Conservation (phyloP, 768 basidiomycete species). For the Fomitopsis pulvina region DNA sequence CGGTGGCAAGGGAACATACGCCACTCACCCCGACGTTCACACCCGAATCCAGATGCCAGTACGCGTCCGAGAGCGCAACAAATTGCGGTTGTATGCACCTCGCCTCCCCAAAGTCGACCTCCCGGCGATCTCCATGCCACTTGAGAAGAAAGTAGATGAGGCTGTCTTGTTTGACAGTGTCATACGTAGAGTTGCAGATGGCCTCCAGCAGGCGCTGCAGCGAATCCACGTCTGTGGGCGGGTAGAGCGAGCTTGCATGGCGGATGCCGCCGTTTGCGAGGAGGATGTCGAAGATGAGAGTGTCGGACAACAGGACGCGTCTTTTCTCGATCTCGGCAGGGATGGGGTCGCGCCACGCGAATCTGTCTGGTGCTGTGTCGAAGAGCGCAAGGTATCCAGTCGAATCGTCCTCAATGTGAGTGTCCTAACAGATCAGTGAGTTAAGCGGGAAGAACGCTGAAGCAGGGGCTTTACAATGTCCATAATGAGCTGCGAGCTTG, state of each 20-base stretch:
- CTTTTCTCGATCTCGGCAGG: constrained; percentile 56
- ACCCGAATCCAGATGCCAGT: constrained; percentile 76
- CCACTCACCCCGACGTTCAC: constrained; percentile 53
- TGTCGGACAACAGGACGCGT: constrained; percentile 52
- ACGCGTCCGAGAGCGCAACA: constrained; percentile 69
- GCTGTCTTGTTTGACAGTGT: constrained; percentile 74
- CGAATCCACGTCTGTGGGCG: constrained; percentile 49
- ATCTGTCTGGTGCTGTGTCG: constrained; percentile 41
- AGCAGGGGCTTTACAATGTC: neutral
- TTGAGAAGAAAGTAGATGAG: constrained; percentile 77
- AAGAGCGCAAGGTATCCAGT: constrained; percentile 27
- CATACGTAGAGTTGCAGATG: constrained; percentile 58
- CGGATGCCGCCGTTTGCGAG: constrained; percentile 57
- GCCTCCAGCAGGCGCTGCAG: constrained; percentile 55
- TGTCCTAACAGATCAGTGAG: neutral
- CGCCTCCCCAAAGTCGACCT: constrained; percentile 41
- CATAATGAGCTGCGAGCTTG: neutral
- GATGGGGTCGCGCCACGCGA: constrained; percentile 52
- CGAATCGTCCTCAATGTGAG: neutral
- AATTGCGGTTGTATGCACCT: constrained; percentile 74
- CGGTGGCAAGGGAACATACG: neutral
- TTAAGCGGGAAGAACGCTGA: neutral
- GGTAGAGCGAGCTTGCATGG: constrained; percentile 54
- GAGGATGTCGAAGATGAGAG: constrained; percentile 70
- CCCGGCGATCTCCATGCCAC: constrained; percentile 65